Base-by-base conservation (phyloP, 768 basidiomycete genomes). In the Suillus tomentosus region DNA sequence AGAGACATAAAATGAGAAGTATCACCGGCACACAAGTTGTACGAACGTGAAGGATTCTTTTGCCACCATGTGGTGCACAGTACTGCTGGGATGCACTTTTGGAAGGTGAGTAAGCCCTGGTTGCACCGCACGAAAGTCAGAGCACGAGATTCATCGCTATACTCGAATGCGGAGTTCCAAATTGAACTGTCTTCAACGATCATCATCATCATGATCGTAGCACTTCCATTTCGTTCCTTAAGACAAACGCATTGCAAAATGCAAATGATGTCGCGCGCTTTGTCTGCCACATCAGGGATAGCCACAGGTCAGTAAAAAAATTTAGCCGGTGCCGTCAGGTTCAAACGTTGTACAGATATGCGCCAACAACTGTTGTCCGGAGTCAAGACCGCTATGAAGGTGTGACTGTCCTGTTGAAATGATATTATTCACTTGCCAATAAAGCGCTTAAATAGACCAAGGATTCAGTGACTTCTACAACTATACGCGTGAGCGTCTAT, bases 361-460 rank as follows among this genome's bases (percentile, higher is more conserved):
- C 85, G 89, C 27, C 69, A 81, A 47, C 79, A 76, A 59, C 78
- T 92, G 39, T 74, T 81, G 60, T 69, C 72, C 48, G 84, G 84
- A 61, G 81, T 91, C 27, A 92, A 91, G 70, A 68, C 73, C 31
- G 85, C 90, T 10, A 85, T 92, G 86, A 91, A 88, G 84, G 89
- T 88, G 59, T 88, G 59, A 34, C 70, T n/a, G n/a, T 31, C 17
- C 43, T n/a, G 67, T 68, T 37, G 8, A 10, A 56, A 6, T 1
- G 9, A 39, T 37, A 31, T 27, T 36, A 15, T 34, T 43, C 5
- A 36, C 17, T 24, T 5, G 27, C 60, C 27, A 27, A 51, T 42
- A 5, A 58, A 15, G 5, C 24, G 40, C 64, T 69, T n/a, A 37
- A 15, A 24, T 71, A 91, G 90, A 79, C 70, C 62, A 88, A 82